Evolutionary conservation across 208 protist genomes (phyloP), one percentile per base, ranked within the genome.

Genomic region (Trypanosoma brucei): DNA sequence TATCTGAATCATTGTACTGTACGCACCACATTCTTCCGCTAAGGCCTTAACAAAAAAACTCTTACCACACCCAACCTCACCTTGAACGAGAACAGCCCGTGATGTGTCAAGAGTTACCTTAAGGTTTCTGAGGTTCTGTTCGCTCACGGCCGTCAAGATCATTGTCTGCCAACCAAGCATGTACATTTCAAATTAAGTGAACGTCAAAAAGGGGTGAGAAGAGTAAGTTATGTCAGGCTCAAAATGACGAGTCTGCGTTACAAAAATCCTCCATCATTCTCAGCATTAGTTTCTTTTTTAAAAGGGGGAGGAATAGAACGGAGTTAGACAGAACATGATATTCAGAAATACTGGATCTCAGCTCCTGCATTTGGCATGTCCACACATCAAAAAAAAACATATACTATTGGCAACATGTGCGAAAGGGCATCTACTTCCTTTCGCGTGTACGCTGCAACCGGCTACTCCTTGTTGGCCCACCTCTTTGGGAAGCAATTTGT

Each of bases 51-150:
- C 76, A 14, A 78, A 73, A 9, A 85, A 73, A 52, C 83, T 95
- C 54, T 95, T 95, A 34, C 90, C 90, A 58, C 85, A 84, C 7
- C 90, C 86, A 35, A 95, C 83, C 60, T 86, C 86, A 37, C 90
- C 90, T 65, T 95, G 90, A 42, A 95, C 76, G 7, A 95, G 72
- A 8, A 95, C 75, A 9, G 86, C 86, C 62, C 74, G 79, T 33
- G 84, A 93, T 4, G 76, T 79, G 40, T 87, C 62, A 50, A 92
- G 49, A 30, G 83, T 73, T 42, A 80, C 63, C 54, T 81, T 78
- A 42, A 88, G 61, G 59, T 85, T 88, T 55, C 82, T 76, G 37
- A 90, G 65, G 63, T 94, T 94, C 2, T 68, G 57, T 51, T 75
- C 67, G 14, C 78, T 76, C 14, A 84, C 90, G 3, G 76, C 77